Conservation (phyloP, 1,284 basidiomycete genomes). For the Puccinia polysora region DNA sequence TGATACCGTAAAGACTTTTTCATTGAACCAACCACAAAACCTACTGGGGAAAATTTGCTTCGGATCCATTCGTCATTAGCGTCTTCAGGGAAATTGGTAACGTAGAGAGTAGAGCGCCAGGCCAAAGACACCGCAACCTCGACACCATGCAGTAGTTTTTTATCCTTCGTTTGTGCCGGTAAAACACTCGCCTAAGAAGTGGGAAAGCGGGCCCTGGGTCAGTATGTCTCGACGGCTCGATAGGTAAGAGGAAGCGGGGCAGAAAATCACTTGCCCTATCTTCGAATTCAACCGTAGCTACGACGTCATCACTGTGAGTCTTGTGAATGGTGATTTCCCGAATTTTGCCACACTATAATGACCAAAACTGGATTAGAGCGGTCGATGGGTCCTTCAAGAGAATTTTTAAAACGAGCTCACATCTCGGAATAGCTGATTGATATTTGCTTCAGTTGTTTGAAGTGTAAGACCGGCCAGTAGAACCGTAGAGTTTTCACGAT, state of each 20-base stretch:
- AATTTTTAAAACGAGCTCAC: conserved; percentile 57
- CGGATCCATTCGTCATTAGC: conserved; percentile 75
- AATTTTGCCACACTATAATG: conserved; percentile 69
- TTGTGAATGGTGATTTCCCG: conserved; percentile 71
- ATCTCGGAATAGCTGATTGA: conserved; percentile 75
- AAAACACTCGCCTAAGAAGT: conserved; percentile 68
- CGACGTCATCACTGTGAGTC: conserved; percentile 56
- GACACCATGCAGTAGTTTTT: conserved; percentile 69
- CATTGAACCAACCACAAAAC: conserved; percentile 18
- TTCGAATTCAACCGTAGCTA: conserved; percentile 75
- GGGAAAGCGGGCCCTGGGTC: too few relatives aligned
- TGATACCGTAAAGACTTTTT: neutral
- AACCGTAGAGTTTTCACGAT: conserved; percentile 90
- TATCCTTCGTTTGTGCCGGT: conserved; percentile 83
- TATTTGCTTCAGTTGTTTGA: conserved; percentile 62
- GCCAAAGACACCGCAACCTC: conserved; percentile 80
- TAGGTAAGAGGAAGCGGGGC: neutral
- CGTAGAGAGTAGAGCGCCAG: conserved; percentile 89
- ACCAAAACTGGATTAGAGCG: neutral
- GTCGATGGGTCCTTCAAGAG: neutral
- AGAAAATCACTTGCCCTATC: conserved; percentile 59
- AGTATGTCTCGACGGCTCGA: neutral
- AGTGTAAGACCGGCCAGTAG: conserved; percentile 71
- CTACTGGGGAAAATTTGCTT: conserved; percentile 70
- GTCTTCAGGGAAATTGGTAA: conserved; percentile 88